Base-by-base conservation (phyloP, 371 early-diverging fungal species). In the Amoeboradix gromovi region DNA sequence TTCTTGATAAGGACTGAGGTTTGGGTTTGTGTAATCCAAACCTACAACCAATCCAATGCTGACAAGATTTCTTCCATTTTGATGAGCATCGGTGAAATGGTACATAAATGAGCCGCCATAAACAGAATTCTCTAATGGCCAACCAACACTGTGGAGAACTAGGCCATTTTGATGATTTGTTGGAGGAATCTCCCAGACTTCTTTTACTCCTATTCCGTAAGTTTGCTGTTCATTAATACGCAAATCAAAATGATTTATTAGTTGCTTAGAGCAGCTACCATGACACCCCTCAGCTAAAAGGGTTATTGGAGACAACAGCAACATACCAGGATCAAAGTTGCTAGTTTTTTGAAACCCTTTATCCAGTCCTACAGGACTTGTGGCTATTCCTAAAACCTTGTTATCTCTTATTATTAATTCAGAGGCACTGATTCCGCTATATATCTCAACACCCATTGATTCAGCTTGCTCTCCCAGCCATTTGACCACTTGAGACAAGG, bases 381-480 rank as follows among this genome's bases (percentile, higher is more conserved):
- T 88, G 66, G 87, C 90, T 66, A 96, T 86, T 71, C 97, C 97
- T 68, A 83, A 80, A 12, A 96, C 94, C 69, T 85, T 84, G 27
- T 92, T 93, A 74, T 91, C 87, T 28, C 87, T 87, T 29, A 17
- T 1, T 67, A 31, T 65, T 73, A 84, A 85, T 81, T 95, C 91
- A 71, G 87, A 84, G 5, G 89, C 97, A 69, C 92, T 88, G 71
- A 91, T 90, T 22, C 87, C 87, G 5, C 94, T 89, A 75, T 93
- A 96, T 69, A 96, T 81, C 69, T 95, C 95, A 31, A 94, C 94
- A 31, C 94, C 96, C 30, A 85, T 76, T 74, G 90, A 92, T 75
- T 95, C 97, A 27, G 97, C 97, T 73, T 90, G 88, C 74, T 92
- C 92, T 71, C 93, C 95, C 30, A 96, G 80, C 97, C 97, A 96